Evolutionary conservation across 2,329 filamentous ascomycete genomes (phyloP).

Genomic region (Botrytis elliptica): DNA sequence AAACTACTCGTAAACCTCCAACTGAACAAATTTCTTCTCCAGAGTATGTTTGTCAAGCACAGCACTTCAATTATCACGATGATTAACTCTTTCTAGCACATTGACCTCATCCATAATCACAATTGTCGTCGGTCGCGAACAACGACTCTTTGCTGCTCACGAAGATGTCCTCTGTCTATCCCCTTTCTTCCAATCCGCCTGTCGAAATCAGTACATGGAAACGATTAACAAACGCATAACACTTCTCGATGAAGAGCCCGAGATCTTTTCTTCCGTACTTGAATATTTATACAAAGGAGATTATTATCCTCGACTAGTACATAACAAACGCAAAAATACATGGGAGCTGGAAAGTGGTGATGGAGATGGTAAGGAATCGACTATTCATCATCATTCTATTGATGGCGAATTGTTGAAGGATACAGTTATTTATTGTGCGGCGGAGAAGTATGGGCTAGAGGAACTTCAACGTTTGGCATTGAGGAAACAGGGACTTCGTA

Average conservation of each 20-base stretch:
- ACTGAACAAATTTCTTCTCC: conserved; percentile 32
- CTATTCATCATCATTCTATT: conserved; percentile 64
- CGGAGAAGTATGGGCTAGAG: conserved; percentile 78
- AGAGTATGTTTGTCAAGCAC: conserved; percentile 29
- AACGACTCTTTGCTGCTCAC: conserved; percentile 87
- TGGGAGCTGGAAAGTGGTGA: conserved; percentile 76
- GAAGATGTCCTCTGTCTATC: conserved; percentile 79
- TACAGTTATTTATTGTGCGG: conserved; percentile 87
- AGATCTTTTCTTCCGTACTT: conserved; percentile 85
- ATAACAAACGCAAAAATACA: conserved; percentile 75
- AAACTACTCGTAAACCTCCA: conserved; percentile 32
- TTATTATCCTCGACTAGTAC: conserved; percentile 80
- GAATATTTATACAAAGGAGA: conserved; percentile 86
- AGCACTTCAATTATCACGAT: conserved; percentile 20
- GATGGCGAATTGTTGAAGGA: conserved; percentile 77
- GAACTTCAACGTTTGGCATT: conserved; percentile 82
- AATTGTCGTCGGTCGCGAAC: conserved; percentile 74
- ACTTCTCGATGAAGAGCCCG: conserved; percentile 81
- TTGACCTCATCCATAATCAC: conserved; percentile 72
- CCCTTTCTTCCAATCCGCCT: conserved; percentile 71
- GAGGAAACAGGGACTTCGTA: conserved; percentile 83
- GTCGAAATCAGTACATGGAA: conserved; percentile 63
- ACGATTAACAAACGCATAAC: conserved; percentile 67
- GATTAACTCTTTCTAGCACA: conserved; percentile 44
- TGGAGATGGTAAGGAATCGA: conserved; percentile 61